phyloP scores from a whole-genome alignment of 1,284 basidiomycete species.

The Sanghuangporus baumii region DNA sequence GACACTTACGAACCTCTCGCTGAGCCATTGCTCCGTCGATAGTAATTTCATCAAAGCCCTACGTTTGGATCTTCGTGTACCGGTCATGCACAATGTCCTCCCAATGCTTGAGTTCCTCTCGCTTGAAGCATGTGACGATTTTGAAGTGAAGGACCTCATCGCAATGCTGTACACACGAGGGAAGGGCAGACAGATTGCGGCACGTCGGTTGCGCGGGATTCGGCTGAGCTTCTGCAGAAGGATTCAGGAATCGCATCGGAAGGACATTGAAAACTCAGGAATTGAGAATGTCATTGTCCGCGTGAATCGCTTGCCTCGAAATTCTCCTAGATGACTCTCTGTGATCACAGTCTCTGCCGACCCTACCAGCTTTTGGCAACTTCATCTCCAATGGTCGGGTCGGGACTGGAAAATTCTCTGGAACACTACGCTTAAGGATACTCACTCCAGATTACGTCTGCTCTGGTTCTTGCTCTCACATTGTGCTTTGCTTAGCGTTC shows the following conservation, averaged over 20 bases:
- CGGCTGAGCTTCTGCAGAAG: conserved; percentile 15
- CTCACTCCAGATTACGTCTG: background rate
- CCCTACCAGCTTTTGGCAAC: background rate
- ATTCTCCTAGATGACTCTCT: conserved; percentile 7
- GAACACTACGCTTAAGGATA: background rate
- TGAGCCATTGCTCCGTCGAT: conserved; percentile 18
- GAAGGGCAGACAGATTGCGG: background rate
- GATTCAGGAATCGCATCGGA: conserved; percentile 11
- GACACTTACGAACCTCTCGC: conserved; percentile 16
- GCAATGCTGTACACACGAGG: conserved; percentile 13
- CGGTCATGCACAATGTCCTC: conserved; percentile 6
- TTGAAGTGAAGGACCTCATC: conserved; percentile 14
- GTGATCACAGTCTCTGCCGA: background rate
- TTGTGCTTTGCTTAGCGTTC: background rate
- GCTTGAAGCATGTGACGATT: conserved; percentile 17
- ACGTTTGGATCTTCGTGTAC: conserved; percentile 2
- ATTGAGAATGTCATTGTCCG: conserved; percentile 18
- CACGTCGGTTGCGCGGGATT: conserved; percentile 12
- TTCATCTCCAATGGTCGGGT: background rate
- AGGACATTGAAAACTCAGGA: conserved; percentile 14
- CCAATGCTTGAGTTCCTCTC: conserved; percentile 18
- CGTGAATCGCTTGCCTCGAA: background rate
- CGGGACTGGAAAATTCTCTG: background rate
- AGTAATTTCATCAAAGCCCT: conserved; percentile 13
- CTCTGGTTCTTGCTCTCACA: background rate